Evolutionary conservation across 257 asterid species (phyloP).

Genomic region (Datura wrightii): DNA sequence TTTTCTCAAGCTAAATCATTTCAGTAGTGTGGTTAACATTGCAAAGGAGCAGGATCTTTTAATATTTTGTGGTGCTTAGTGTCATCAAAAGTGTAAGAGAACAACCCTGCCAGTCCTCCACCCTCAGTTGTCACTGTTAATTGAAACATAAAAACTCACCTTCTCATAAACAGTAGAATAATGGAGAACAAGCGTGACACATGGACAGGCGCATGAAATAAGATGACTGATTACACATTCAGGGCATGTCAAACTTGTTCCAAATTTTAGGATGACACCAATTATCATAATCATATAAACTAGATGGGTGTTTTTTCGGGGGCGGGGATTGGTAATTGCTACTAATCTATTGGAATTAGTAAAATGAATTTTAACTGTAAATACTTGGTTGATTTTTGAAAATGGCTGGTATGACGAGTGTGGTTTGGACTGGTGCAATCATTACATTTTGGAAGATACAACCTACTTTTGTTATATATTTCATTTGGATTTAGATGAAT

Average conservation of each 20-base stretch:
- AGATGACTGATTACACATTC: neutral
- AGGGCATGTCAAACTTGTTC: conserved; percentile 17
- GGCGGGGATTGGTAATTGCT: neutral
- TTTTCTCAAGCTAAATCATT: neutral
- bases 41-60: neutral
- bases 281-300: neutral
- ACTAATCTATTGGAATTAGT: neutral
- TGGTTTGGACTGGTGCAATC: neutral
- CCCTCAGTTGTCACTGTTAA: neutral
- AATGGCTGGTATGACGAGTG: neutral
- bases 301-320: conserved; percentile 9
- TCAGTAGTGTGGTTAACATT: neutral
- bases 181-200: neutral
- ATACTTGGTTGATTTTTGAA: neutral
- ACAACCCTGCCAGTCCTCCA: neutral
- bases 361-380: neutral
- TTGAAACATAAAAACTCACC: neutral
- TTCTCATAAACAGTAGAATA: conserved; percentile 2
- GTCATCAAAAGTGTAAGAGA: neutral
- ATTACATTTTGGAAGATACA: conserved; percentile 3
- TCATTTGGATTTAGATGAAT: conserved; percentile 19
- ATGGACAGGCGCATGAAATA: neutral
- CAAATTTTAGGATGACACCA: conserved; percentile 23
- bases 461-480: neutral
- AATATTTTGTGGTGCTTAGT: neutral